These are phyloP conservation scores for Tuber borchii DNA, from an alignment of 495 filamentous ascomycete genomes.

Conservation along the genomic window DNA sequence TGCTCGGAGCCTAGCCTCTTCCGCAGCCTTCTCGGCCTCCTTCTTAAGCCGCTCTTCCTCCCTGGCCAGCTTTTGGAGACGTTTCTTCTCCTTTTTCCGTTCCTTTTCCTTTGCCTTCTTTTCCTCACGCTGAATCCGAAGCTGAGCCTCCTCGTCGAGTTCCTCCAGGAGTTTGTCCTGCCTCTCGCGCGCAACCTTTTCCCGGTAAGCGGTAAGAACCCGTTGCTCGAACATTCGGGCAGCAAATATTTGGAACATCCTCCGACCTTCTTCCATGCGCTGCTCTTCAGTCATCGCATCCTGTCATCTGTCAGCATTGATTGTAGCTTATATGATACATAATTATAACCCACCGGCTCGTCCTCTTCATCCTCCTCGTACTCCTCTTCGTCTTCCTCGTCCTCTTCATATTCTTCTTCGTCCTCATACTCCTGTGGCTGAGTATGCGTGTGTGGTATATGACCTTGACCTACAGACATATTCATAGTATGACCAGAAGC, in stretches of 20 bases:
- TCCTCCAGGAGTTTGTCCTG: constrained; percentile 89
- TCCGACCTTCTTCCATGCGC: constrained; percentile 94
- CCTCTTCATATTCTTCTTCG: constrained; percentile 61
- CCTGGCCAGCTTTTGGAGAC: constrained; percentile 72
- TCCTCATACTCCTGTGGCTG: constrained; percentile 64
- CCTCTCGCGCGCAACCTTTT: constrained; percentile 89
- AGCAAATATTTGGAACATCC: constrained; percentile 99
- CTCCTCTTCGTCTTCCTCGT: constrained; percentile 82
- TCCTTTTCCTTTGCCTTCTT: constrained; percentile 91
- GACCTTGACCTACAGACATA: constrained; percentile 42
- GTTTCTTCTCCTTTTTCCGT: constrained; percentile 85
- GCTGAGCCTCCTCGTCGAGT: constrained; percentile 71
- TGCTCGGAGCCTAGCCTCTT: constrained; percentile 69
- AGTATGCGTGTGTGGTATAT: constrained; percentile 44
- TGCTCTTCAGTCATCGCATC: constrained; percentile 96
- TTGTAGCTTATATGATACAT: constrained; percentile 42
- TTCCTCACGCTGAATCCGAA: constrained; percentile 69
- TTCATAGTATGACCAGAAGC: constrained; percentile 43
- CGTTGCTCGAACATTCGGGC: constrained; percentile 98
- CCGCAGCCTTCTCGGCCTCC: constrained; percentile 85
- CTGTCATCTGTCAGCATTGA: constrained; percentile 50
- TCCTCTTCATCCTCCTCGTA: constrained; percentile 90
- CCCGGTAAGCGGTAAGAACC: constrained; percentile 91
- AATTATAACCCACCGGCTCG: constrained; percentile 31
- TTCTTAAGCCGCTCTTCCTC: constrained; percentile 81